phyloP scores from a whole-genome alignment of 2,329 filamentous ascomycete species.

The Clonostachys solani region DNA sequence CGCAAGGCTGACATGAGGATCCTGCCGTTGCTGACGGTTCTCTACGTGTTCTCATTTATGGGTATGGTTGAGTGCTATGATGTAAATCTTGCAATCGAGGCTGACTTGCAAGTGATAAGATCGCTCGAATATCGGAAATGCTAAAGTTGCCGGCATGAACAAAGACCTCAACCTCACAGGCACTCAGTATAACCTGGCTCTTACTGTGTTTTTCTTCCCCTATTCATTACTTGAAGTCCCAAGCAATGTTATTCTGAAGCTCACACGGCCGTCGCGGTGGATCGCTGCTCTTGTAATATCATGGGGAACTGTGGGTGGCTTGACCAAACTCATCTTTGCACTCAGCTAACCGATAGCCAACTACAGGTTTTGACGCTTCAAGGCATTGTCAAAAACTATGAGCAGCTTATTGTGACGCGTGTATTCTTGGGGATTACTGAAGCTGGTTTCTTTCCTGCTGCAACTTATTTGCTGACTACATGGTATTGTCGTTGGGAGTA shows the following conservation, averaged over 20 bases:
- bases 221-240: slow-evolving; percentile 42
- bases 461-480: neutral
- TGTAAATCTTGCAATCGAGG: no score
- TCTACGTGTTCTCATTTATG: no score
- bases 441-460: slow-evolving; percentile 32
- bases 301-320: slow-evolving; percentile 2
- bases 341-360: slow-evolving; percentile 37
- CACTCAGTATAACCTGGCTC: slow-evolving; percentile 53
- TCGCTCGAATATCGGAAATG: slow-evolving; percentile 45
- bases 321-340: slow-evolving; percentile 48
- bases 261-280: slow-evolving; percentile 6
- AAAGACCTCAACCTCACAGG: slow-evolving; percentile 39
- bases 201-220: slow-evolving; percentile 52
- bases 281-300: slow-evolving; percentile 3
- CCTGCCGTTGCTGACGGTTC: no score
- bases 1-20: no score
- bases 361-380: slow-evolving; percentile 25
- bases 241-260: slow-evolving; percentile 24
- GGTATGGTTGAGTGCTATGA: no score
- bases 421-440: slow-evolving; percentile 33
- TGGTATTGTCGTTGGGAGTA: slow-evolving; percentile 3
- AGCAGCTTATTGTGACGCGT: slow-evolving; percentile 36
- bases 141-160: slow-evolving; percentile 36
- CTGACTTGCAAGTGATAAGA: slow-evolving; percentile 19
- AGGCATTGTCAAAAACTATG: slow-evolving; percentile 37